phyloP scores from a whole-genome alignment of 2,329 filamentous ascomycete species.

The Cryphonectria japonica region DNA sequence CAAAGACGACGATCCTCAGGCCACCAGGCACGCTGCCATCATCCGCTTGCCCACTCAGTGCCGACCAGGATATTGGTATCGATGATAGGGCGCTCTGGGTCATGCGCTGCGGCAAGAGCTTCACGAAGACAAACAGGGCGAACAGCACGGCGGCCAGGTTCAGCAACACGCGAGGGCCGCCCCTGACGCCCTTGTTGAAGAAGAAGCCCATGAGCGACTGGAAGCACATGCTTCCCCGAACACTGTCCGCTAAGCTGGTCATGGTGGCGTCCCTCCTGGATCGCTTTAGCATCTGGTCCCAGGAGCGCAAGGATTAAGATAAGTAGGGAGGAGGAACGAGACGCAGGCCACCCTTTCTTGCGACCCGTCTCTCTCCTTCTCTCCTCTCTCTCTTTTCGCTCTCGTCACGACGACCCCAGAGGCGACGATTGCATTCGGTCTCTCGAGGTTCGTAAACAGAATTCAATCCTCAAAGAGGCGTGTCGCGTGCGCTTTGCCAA shows the following conservation, averaged over 20 bases:
- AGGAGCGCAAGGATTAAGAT: not conserved
- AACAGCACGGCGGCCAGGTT: conserved; percentile 34
- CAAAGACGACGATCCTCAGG: conserved; percentile 57
- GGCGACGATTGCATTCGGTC: not conserved
- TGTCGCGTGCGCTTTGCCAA: not conserved
- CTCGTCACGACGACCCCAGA: not conserved
- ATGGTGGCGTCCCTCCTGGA: conserved; percentile 21
- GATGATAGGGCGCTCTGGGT: conserved; percentile 31
- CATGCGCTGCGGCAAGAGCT: conserved; percentile 31
- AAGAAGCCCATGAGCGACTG: conserved; percentile 35
- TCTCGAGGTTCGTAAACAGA: not conserved
- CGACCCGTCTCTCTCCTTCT: conserved; percentile 4
- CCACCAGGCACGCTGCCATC: conserved; percentile 35
- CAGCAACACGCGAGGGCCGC: conserved; percentile 36
- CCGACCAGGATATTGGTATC: conserved; percentile 27
- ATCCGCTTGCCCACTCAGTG: conserved; percentile 5
- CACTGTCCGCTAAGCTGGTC: conserved; percentile 15
- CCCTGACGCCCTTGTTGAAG: conserved; percentile 35
- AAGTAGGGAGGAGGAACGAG: conserved; percentile 1
- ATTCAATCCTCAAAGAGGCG: not conserved
- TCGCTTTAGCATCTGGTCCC: conserved; percentile 16
- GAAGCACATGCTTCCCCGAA: conserved; percentile 21
- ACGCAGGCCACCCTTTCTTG: not conserved
- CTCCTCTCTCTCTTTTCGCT: not conserved
- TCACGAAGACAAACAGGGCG: conserved; percentile 32